Conservation (phyloP, 139 green algal species). For the Coelastrella sp. region DNA sequence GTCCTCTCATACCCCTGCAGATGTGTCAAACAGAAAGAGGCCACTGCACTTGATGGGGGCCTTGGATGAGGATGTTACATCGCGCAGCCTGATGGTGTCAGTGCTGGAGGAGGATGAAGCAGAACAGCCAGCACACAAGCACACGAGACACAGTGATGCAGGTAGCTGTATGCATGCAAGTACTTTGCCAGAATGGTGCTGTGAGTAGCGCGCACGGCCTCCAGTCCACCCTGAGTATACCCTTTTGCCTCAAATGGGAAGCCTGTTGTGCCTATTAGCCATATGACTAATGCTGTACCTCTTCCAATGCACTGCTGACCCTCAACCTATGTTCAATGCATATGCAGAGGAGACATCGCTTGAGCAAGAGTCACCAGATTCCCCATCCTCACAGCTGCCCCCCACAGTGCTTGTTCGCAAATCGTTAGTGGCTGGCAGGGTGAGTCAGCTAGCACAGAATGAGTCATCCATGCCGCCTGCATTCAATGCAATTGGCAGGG, state of each 20-base stretch:
- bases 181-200: no score
- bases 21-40: no score
- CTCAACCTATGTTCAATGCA: no score
- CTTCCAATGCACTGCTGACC: no score
- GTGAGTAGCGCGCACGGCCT: no score
- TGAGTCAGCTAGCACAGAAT: neutral
- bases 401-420: slow-evolving; percentile 23
- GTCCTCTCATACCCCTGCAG: no score
- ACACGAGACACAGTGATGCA: slow-evolving; percentile 13
- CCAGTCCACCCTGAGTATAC: no score
- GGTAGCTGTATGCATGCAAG: no score
- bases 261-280: neutral
- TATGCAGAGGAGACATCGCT: neutral
- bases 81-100: slow-evolving; percentile 21
- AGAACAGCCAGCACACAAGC: slow-evolving; percentile 25
- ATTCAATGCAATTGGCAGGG: neutral
- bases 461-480: neutral
- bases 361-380: neutral
- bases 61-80: neutral
- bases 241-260: no score
- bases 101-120: slow-evolving; percentile 47
- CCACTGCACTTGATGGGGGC: neutral
- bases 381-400: neutral
- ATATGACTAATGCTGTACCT: no score
- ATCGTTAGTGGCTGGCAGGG: slow-evolving; percentile 28